Conservation (phyloP, 106 monocot genomes). For the Phalaenopsis equestris region DNA sequence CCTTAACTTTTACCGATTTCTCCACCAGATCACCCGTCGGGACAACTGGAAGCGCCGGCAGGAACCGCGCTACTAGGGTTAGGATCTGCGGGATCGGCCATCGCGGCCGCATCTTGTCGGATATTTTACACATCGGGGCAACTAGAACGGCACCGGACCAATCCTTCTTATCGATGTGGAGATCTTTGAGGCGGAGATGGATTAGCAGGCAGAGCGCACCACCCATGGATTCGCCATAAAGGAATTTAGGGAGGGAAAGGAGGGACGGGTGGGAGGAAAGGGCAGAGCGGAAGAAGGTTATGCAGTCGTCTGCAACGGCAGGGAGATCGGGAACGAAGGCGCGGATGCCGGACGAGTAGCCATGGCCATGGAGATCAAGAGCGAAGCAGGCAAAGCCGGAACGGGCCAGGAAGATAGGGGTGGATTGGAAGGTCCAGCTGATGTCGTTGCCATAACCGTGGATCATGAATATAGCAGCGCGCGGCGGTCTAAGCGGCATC, state of each 20-base stretch:
- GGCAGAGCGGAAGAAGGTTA: slow-evolving; percentile 35
- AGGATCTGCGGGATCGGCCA: slow-evolving; percentile 73
- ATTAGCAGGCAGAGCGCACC: slow-evolving; percentile 67
- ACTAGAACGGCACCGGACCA: slow-evolving; percentile 73
- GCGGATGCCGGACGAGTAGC: slow-evolving; percentile 63
- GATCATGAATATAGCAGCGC: slow-evolving; percentile 69
- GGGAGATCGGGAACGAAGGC: slow-evolving; percentile 75
- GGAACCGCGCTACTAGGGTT: slow-evolving; percentile 34
- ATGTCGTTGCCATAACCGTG: slow-evolving; percentile 96
- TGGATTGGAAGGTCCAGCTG: slow-evolving; percentile 94
- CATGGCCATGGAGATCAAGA: slow-evolving; percentile 81
- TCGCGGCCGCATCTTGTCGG: slow-evolving; percentile 52
- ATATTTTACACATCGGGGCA: slow-evolving; percentile 83
- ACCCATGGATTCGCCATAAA: slow-evolving; percentile 90
- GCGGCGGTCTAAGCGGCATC: slow-evolving; percentile 31
- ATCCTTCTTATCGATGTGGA: background rate
- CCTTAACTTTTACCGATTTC: slow-evolving; percentile 65
- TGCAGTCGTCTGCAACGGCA: slow-evolving; percentile 31
- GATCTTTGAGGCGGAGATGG: slow-evolving; percentile 34
- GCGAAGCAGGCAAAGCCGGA: slow-evolving; percentile 71
- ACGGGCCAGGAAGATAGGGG: slow-evolving; percentile 68
- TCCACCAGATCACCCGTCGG: slow-evolving; percentile 68
- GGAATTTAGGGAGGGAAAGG: slow-evolving; percentile 33
- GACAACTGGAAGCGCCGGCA: slow-evolving; percentile 55
- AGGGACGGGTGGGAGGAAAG: background rate